Evolutionary conservation across 1,284 basidiomycete genomes (phyloP).

Genomic region (Ceratobasidium sp.): DNA sequence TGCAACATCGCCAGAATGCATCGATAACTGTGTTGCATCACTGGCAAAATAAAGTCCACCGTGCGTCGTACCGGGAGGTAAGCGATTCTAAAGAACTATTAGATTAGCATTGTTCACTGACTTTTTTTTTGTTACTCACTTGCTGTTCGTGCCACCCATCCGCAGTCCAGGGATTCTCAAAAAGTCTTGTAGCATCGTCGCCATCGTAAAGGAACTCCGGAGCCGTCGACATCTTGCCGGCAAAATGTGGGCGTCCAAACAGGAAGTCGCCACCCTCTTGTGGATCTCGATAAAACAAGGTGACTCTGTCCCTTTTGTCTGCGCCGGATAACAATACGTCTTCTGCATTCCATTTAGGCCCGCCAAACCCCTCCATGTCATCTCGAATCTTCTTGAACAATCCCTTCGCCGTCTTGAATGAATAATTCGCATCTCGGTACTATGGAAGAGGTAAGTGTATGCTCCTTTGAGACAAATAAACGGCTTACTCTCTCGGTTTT

Average conservation of each 20-base stretch:
- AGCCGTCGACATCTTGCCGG: not conserved
- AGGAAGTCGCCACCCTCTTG: not conserved
- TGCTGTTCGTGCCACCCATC: not conserved
- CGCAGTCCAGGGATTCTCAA: not conserved
- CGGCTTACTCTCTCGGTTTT: conserved; percentile 3
- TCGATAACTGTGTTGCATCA: conserved; percentile 28
- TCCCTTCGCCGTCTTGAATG: not conserved
- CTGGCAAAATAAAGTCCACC: conserved; percentile 18
- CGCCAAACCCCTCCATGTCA: not conserved
- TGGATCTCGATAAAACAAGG: not conserved
- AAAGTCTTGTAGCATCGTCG: not conserved
- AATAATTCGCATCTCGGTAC: conserved; percentile 1
- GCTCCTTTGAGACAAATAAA: not conserved
- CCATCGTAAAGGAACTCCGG: not conserved
- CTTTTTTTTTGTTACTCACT: not conserved
- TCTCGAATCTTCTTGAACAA: conserved; percentile 13
- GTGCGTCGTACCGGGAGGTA: conserved; percentile 25
- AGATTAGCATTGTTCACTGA: not conserved
- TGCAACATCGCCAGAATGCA: conserved; percentile 26
- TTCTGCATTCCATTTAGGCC: conserved; percentile 5
- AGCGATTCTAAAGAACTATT: not conserved
- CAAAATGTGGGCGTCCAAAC: conserved; percentile 11
- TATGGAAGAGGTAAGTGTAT: not conserved
- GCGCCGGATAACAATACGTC: not conserved
- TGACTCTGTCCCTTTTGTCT: not conserved